Percentiles rank a stretch among this genome's conserved stretches.
Evolutionary conservation across 2,329 filamentous ascomycete genomes (phyloP).

Genomic region (Xylariomycetidae sp.): DNA sequence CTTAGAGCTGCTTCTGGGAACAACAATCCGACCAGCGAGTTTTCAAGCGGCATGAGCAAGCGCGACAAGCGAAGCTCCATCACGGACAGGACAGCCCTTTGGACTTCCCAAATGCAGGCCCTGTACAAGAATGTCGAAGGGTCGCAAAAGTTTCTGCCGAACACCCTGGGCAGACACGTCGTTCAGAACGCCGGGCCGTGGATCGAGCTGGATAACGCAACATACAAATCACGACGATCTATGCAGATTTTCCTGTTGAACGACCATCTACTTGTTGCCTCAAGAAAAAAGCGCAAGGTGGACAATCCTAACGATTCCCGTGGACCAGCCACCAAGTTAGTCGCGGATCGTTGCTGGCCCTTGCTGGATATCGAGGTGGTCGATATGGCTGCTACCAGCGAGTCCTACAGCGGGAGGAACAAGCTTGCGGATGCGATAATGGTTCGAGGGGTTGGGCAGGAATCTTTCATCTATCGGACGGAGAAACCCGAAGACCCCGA

Average conservation of each 20-base stretch:
- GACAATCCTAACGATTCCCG: conserved; percentile 55
- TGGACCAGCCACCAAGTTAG: conserved; percentile 64
- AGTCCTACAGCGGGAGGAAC: conserved; percentile 49
- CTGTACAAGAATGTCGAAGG: conserved; percentile 97
- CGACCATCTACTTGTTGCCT: conserved; percentile 87
- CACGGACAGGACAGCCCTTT: conserved; percentile 58
- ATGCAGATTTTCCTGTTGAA: conserved; percentile 92
- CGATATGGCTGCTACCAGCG: conserved; percentile 67
- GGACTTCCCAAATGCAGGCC: conserved; percentile 69
- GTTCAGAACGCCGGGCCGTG: conserved; percentile 87
- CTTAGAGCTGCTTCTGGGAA: conserved; percentile 54
- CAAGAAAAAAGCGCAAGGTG: conserved; percentile 83
- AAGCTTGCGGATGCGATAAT: conserved; percentile 82
- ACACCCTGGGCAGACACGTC: conserved; percentile 84
- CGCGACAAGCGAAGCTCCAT: conserved; percentile 87
- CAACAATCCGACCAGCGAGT: conserved; percentile 43
- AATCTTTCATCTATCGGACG: conserved; percentile 91
- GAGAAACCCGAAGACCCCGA: conserved; percentile 73
- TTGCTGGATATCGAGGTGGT: conserved; percentile 88
- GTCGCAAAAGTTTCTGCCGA: conserved; percentile 93
- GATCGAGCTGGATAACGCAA: conserved; percentile 96
- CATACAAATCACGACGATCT: conserved; percentile 84
- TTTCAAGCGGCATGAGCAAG: conserved; percentile 54
- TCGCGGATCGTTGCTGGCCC: conserved; percentile 92
- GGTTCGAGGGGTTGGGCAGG: conserved; percentile 75